A percentile compares a stretch with the other conserved stretches of the same genome.
Conservation (phyloP, 2,329 filamentous ascomycete species). For the Cercospora beticola region DNA sequence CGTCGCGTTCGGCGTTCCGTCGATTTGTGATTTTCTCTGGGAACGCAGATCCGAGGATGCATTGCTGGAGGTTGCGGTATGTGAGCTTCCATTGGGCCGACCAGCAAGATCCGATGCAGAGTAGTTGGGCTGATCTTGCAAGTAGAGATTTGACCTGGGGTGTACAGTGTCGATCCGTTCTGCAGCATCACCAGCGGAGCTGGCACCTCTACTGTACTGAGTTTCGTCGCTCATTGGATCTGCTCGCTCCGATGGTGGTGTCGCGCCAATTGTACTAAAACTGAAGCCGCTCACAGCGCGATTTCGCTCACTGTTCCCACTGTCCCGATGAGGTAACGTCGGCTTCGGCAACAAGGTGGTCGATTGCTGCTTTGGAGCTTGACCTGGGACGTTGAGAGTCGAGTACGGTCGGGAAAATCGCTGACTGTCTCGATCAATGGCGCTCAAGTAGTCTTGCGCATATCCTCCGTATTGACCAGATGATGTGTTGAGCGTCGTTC, state of each 20-base stretch:
- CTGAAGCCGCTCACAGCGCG: slow-evolving; percentile 28
- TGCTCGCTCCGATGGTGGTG: not conserved
- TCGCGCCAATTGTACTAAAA: slow-evolving; percentile 18
- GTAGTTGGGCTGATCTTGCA: not conserved
- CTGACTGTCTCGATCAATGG: slow-evolving; percentile 13
- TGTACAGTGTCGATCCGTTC: not conserved
- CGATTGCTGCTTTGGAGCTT: slow-evolving; percentile 19
- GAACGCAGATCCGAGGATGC: not conserved
- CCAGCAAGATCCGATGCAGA: not conserved
- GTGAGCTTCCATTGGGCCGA: not conserved
- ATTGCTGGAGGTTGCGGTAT: not conserved
- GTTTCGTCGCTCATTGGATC: not conserved
- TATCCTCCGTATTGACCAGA: slow-evolving; percentile 1
- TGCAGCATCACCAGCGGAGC: not conserved
- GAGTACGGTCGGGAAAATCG: slow-evolving; percentile 12
- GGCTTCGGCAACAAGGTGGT: slow-evolving; percentile 22
- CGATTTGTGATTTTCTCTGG: not conserved
- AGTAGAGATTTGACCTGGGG: not conserved
- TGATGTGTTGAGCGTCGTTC: not conserved
- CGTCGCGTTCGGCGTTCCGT: not conserved
- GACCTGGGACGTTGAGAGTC: slow-evolving; percentile 5
- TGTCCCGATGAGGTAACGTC: slow-evolving; percentile 25
- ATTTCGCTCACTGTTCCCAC: slow-evolving; percentile 31
- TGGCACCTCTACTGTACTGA: not conserved
- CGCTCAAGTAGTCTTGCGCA: slow-evolving; percentile 7